Evolutionary conservation across 2,329 filamentous ascomycete genomes (phyloP).

Genomic region (Aureobasidium sp.): DNA sequence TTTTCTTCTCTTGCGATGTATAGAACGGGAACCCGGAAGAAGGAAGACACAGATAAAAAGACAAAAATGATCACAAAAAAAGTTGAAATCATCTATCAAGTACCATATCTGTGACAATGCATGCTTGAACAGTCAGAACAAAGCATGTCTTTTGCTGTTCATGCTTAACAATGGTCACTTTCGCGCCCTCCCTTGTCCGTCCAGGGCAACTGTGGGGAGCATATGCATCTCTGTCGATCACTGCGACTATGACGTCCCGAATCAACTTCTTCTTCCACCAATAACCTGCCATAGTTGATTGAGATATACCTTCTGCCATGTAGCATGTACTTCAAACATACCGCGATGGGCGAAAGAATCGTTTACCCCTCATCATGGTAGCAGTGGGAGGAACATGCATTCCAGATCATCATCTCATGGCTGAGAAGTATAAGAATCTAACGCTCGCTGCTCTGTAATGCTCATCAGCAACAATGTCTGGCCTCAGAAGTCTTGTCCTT

Average conservation of each 20-base stretch:
- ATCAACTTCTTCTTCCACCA: neutral
- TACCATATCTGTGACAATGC: too few species aligned
- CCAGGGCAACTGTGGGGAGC: neutral
- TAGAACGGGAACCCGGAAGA: neutral
- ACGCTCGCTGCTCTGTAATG: neutral
- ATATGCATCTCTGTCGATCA: neutral
- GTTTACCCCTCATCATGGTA: neutral
- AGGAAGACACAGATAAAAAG: neutral
- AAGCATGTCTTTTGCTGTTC: too few species aligned
- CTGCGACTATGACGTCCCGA: neutral
- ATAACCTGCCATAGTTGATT: neutral
- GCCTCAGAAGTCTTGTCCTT: neutral
- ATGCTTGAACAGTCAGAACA: neutral
- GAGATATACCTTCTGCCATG: neutral
- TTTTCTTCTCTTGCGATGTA: neutral
- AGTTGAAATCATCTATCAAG: neutral
- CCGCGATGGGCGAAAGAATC: neutral
- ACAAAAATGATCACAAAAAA: constrained; percentile 1
- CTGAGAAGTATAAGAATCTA: neutral
- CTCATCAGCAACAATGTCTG: neutral
- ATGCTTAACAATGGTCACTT: neutral
- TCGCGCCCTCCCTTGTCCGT: neutral
- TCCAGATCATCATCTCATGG: neutral
- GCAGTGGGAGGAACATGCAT: neutral
- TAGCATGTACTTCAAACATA: neutral